Percentiles rank a stretch among this genome's conserved stretches.
Evolutionary conservation across 139 green algal species (phyloP).

Genomic region (Eudorina sp.): DNA sequence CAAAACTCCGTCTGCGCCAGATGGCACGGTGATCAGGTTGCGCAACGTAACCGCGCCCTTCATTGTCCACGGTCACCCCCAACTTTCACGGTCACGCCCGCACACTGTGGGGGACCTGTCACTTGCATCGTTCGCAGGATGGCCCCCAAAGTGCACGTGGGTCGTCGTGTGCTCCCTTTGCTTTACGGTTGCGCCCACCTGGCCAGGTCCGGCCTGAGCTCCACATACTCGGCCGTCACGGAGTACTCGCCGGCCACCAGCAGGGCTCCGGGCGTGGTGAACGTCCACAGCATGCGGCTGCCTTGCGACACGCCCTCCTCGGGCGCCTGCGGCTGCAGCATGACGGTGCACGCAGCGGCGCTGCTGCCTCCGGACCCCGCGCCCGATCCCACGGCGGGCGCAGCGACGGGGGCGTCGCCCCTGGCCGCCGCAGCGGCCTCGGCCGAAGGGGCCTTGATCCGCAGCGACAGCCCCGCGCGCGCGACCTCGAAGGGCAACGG

Average conservation of each 20-base stretch:
- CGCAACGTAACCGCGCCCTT: no score
- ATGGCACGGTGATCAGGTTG: no score
- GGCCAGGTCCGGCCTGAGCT: conserved; percentile 63
- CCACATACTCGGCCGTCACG: conserved; percentile 65
- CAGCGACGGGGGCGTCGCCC: neutral
- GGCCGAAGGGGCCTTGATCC: conserved; percentile 48
- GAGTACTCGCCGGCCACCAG: conserved; percentile 59
- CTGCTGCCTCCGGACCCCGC: conserved; percentile 36
- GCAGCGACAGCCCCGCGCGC: conserved; percentile 48
- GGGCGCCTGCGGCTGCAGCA: conserved; percentile 19
- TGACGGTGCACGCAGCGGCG: neutral
- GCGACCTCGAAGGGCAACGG: conserved; percentile 55
- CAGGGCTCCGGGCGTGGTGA: conserved; percentile 35
- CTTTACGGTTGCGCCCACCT: conserved; percentile 53
- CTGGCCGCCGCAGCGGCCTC: conserved; percentile 29
- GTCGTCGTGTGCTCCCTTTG: no score
- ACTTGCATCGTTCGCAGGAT: no score
- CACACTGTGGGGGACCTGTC: no score
- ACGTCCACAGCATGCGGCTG: conserved; percentile 16
- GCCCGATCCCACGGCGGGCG: neutral
- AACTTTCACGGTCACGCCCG: no score
- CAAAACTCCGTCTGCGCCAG: no score
- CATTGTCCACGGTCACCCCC: no score
- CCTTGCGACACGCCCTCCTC: neutral
- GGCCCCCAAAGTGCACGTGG: no score